Evolutionary conservation across 164 flowering plant species (phyloP).

Genomic region (Platanus orientalis): DNA sequence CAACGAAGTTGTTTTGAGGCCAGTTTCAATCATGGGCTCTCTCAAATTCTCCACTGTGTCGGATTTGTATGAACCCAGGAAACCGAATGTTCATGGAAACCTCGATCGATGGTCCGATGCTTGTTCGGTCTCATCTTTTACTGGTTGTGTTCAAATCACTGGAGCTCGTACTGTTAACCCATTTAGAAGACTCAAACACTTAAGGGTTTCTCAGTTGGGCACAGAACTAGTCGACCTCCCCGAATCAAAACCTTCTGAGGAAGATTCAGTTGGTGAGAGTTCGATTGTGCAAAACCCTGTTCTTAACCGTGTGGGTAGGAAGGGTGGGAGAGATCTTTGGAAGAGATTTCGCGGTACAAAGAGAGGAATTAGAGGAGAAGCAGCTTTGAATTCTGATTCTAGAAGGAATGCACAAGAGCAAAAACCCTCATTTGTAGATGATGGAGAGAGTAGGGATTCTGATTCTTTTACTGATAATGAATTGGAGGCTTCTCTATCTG

Average conservation of each 20-base stretch:
- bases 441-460: conserved; percentile 4
- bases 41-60: conserved; percentile 26
- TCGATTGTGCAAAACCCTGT: conserved; percentile 8
- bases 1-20: not conserved
- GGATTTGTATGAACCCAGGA: conserved; percentile 32
- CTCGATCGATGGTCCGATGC: conserved; percentile 14
- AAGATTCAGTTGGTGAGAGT: conserved; percentile 9
- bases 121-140: conserved; percentile 11
- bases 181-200: conserved; percentile 22
- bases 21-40: conserved; percentile 33
- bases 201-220: conserved; percentile 21
- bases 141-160: conserved; percentile 20
- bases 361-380: conserved; percentile 16
- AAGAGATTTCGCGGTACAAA: conserved; percentile 24
- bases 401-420: conserved; percentile 14
- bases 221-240: conserved; percentile 8
- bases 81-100: conserved; percentile 14
- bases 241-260: not conserved
- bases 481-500: conserved; percentile 29
- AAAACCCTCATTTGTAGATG: not conserved
- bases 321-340: conserved; percentile 21
- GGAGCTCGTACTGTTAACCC: conserved; percentile 18
- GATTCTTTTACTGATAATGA: conserved; percentile 22
- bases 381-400: conserved; percentile 8
- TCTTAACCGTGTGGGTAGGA: conserved; percentile 10